phyloP scores from a whole-genome alignment of 306 rosid species.

The Rubus idaeus region DNA sequence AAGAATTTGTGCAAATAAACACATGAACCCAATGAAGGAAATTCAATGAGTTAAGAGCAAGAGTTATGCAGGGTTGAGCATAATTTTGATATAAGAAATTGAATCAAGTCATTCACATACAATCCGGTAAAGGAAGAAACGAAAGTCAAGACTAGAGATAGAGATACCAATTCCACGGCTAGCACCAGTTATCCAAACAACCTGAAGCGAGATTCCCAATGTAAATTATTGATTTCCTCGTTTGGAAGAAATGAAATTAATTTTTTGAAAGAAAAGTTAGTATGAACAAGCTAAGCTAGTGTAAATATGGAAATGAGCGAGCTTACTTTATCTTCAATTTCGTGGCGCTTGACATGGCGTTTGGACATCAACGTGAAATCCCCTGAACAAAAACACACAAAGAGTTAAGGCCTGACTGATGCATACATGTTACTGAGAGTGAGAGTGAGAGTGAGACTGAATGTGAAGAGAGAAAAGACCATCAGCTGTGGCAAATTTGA shows the following conservation, averaged over 20 bases:
- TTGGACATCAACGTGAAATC: slow-evolving; percentile 85
- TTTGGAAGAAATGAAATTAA: background rate
- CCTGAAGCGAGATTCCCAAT: slow-evolving; percentile 43
- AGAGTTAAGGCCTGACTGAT: background rate
- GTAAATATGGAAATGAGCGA: background rate
- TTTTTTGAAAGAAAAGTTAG: background rate
- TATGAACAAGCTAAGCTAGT: background rate
- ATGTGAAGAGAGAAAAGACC: slow-evolving; percentile 32
- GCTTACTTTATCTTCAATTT: slow-evolving; percentile 71
- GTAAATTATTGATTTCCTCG: background rate
- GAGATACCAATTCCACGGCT: slow-evolving; percentile 92
- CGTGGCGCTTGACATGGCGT: slow-evolving; percentile 58
- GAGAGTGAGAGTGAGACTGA: too few species aligned
- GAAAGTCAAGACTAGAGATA: too few species aligned
- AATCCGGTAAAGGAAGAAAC: background rate
- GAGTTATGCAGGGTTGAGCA: too few species aligned
- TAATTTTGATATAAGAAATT: background rate
- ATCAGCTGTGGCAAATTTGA: slow-evolving; percentile 62
- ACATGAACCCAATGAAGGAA: background rate
- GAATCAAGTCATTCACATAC: background rate
- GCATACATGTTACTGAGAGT: too few species aligned
- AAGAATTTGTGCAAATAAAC: too few species aligned
- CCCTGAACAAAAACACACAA: slow-evolving; percentile 34
- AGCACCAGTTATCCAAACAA: slow-evolving; percentile 94
- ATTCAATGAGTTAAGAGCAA: background rate